These are phyloP conservation scores for Starmera pachycereana DNA, from an alignment of 805 yeast genomes.

Conservation along the genomic window DNA sequence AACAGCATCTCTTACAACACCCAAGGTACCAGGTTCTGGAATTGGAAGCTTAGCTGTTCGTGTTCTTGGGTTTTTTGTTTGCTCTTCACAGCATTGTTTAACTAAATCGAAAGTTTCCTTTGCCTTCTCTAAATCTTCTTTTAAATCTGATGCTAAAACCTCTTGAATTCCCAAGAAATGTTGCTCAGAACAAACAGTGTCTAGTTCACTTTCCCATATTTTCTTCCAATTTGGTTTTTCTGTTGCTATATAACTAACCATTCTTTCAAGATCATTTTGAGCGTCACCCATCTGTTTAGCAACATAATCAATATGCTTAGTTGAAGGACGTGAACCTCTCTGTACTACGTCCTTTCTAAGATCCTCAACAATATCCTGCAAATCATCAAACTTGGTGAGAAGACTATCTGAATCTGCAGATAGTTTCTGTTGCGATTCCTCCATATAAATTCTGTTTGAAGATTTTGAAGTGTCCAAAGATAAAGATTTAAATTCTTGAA, in stretches of 20 bases:
- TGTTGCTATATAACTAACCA: constrained; percentile 49
- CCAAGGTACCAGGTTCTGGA: constrained; percentile 55
- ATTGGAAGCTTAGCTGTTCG: constrained; percentile 30
- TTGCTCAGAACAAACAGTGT: constrained; percentile 87
- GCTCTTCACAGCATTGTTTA: constrained; percentile 71
- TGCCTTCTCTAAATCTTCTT: constrained; percentile 73
- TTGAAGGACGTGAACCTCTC: constrained; percentile 76
- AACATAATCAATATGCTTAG: constrained; percentile 59
- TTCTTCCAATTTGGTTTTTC: constrained; percentile 84
- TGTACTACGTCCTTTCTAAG: constrained; percentile 85
- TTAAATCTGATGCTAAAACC: constrained; percentile 67
- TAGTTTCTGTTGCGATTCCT: constrained; percentile 58
- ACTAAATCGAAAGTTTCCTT: constrained; percentile 74
- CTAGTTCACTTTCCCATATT: constrained; percentile 87
- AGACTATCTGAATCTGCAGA: constrained; percentile 69
- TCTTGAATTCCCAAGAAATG: constrained; percentile 86
- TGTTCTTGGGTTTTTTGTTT: constrained; percentile 47
- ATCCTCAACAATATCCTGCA: constrained; percentile 87
- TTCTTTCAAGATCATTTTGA: constrained; percentile 34
- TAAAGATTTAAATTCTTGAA: constrained; percentile 40
- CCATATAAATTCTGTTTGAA: constrained; percentile 50
- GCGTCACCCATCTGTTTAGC: constrained; percentile 56
- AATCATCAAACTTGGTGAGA: constrained; percentile 75
- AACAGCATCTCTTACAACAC: constrained; percentile 63
- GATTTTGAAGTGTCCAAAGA: constrained; percentile 29